Conservation (phyloP, 176 grass and related monocot species). For the Saccharum spontaneum region DNA sequence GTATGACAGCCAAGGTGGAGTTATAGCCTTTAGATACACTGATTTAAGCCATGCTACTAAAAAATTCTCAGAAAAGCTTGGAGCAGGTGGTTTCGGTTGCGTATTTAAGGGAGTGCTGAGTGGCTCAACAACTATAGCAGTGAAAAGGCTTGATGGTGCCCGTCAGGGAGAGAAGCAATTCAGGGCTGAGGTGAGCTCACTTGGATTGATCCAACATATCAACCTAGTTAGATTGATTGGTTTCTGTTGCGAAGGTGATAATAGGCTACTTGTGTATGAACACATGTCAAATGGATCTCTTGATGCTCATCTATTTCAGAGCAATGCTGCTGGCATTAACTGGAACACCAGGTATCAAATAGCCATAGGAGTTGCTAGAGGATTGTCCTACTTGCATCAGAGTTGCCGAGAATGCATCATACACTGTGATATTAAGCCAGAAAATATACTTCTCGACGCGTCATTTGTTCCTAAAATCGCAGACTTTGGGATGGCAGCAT, state of each 20-base stretch:
- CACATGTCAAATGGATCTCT: constrained; percentile 61
- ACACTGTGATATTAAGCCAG: constrained; percentile 68
- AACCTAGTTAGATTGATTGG: constrained; percentile 60
- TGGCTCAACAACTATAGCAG: constrained; percentile 39
- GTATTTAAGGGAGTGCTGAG: constrained; percentile 51
- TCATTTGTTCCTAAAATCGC: constrained; percentile 60
- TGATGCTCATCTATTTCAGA: constrained; percentile 48
- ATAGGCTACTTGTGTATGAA: constrained; percentile 56
- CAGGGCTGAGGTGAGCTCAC: constrained; percentile 55
- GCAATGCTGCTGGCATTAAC: not conserved
- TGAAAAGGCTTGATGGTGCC: constrained; percentile 49
- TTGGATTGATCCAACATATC: constrained; percentile 56
- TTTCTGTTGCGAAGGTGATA: constrained; percentile 51
- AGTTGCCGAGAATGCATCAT: constrained; percentile 63
- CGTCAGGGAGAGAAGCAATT: constrained; percentile 63
- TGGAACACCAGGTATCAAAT: constrained; percentile 52
- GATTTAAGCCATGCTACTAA: constrained; percentile 41
- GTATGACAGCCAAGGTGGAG: constrained; percentile 30
- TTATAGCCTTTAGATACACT: constrained; percentile 35
- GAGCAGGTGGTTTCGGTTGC: constrained; percentile 55
- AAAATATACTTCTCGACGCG: constrained; percentile 45
- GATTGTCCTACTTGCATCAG: constrained; percentile 57
- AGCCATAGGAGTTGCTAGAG: constrained; percentile 48
- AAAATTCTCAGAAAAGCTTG: constrained; percentile 49
- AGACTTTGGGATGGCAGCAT: constrained; percentile 68